These are phyloP conservation scores for Globisporangium middletonii DNA, from an alignment of 352 stramenopile species.

Conservation along the genomic window DNA sequence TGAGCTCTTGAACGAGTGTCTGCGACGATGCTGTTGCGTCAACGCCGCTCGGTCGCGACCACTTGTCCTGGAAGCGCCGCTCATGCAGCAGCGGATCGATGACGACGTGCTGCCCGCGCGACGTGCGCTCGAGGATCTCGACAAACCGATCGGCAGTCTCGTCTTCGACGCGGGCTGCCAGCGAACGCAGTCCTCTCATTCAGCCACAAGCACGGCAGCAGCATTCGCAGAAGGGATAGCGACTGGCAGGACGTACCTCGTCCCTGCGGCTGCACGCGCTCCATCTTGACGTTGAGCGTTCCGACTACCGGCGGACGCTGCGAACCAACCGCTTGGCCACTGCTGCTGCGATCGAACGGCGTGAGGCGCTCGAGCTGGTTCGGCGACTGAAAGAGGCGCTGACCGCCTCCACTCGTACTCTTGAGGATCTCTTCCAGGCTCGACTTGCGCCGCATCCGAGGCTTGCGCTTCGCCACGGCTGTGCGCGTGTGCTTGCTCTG, in stretches of 20 bases:
- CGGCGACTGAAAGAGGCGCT: constrained; percentile 4
- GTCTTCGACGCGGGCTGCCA: constrained; percentile 14
- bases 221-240: not conserved
- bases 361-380: constrained; percentile 11
- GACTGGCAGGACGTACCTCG: constrained; percentile 14
- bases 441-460: constrained; percentile 25
- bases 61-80: constrained; percentile 56
- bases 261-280: constrained; percentile 20
- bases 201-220: not conserved
- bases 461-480: constrained; percentile 18
- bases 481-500: constrained; percentile 33
- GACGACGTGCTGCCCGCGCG: constrained; percentile 40
- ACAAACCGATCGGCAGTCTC: constrained; percentile 40
- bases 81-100: constrained; percentile 54
- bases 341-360: not conserved
- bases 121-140: constrained; percentile 52
- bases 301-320: not conserved
- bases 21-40: constrained; percentile 33
- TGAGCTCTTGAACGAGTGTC: constrained; percentile 24
- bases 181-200: not conserved
- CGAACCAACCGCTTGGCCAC: not conserved
- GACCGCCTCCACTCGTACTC: not conserved
- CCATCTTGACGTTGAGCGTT: constrained; percentile 27
- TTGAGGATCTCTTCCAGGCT: constrained; percentile 25
- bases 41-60: constrained; percentile 20